A percentile compares a stretch with the other conserved stretches of the same genome.
These are phyloP conservation scores for Oxyria digyna DNA, from an alignment of 148 eudicot genomes.

Conservation along the genomic window DNA sequence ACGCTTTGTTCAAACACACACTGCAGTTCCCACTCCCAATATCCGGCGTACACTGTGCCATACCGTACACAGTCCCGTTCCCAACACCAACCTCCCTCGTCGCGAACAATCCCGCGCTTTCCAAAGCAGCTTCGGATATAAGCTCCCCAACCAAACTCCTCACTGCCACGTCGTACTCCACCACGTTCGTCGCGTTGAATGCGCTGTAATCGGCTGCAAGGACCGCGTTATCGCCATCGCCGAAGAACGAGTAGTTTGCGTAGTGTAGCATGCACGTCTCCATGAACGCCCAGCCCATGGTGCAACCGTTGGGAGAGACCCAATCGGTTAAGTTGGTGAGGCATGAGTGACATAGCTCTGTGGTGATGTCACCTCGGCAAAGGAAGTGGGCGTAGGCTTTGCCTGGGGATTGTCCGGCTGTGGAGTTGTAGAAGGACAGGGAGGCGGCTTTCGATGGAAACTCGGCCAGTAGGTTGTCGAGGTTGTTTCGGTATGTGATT, in stretches of 20 bases:
- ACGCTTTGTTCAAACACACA: conserved; percentile 9
- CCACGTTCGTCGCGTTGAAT: too few relatives aligned
- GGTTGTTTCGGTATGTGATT: too few relatives aligned
- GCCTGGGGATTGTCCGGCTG: background rate
- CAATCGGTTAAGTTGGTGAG: background rate
- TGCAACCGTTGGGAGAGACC: too few relatives aligned
- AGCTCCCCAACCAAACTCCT: background rate
- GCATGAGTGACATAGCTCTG: background rate
- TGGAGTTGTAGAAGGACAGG: background rate
- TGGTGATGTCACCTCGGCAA: background rate
- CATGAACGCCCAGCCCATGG: too few relatives aligned
- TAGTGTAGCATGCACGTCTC: background rate
- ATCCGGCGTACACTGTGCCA: conserved; percentile 35
- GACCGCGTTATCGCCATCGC: background rate
- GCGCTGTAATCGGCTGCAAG: too few relatives aligned
- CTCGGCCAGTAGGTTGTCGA: background rate
- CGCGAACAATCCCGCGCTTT: background rate
- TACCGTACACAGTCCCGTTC: background rate
- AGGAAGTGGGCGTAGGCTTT: background rate
- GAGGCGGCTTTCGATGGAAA: background rate
- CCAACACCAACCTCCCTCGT: background rate
- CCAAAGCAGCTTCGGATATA: background rate
- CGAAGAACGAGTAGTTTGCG: background rate
- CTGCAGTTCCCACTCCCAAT: conserved; percentile 11
- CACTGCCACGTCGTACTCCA: background rate